Evolutionary conservation across 192 early-diverging fungal species (phyloP).

Genomic region (Coemansia guatemalensis): DNA sequence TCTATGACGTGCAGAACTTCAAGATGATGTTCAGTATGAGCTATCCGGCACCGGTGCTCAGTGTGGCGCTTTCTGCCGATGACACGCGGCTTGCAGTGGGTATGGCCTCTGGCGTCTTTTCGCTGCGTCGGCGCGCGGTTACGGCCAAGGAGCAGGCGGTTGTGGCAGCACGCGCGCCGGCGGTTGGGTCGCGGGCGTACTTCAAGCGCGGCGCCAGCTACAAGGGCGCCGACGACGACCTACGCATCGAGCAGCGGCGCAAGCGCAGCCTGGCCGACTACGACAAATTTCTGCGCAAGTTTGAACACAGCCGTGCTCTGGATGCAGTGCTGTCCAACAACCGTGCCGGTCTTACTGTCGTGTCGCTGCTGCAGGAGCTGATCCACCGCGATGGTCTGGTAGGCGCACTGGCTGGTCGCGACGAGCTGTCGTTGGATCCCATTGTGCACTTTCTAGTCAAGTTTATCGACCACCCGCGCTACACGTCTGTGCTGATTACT

Average conservation of each 20-base stretch:
- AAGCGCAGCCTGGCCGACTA: conserved; percentile 68
- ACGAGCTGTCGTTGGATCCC: conserved; percentile 85
- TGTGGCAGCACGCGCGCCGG: conserved; percentile 33
- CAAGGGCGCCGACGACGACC: conserved; percentile 64
- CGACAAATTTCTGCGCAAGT: conserved; percentile 79
- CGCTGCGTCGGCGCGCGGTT: conserved; percentile 79
- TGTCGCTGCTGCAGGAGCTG: conserved; percentile 86
- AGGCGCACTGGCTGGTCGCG: conserved; percentile 78
- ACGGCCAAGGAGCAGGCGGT: conserved; percentile 67
- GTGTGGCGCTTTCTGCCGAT: conserved; percentile 87
- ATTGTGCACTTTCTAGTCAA: conserved; percentile 78
- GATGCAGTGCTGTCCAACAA: conserved; percentile 77
- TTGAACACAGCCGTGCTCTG: conserved; percentile 87
- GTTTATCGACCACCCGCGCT: conserved; percentile 80
- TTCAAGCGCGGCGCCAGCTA: conserved; percentile 65
- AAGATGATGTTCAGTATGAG: conserved; percentile 84
- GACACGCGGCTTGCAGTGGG: conserved; percentile 88
- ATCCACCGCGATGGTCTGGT: conserved; percentile 80
- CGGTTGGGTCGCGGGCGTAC: conserved; percentile 68
- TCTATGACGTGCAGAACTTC: conserved; percentile 86
- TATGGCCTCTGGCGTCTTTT: conserved; percentile 87
- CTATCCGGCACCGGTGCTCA: conserved; percentile 88
- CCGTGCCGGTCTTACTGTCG: conserved; percentile 61
- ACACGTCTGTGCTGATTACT: conserved; percentile 73
- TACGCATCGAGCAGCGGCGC: conserved; percentile 70